These are phyloP conservation scores for Phytophthora citrophthora DNA, from an alignment of 352 stramenopile species.

Conservation along the genomic window DNA sequence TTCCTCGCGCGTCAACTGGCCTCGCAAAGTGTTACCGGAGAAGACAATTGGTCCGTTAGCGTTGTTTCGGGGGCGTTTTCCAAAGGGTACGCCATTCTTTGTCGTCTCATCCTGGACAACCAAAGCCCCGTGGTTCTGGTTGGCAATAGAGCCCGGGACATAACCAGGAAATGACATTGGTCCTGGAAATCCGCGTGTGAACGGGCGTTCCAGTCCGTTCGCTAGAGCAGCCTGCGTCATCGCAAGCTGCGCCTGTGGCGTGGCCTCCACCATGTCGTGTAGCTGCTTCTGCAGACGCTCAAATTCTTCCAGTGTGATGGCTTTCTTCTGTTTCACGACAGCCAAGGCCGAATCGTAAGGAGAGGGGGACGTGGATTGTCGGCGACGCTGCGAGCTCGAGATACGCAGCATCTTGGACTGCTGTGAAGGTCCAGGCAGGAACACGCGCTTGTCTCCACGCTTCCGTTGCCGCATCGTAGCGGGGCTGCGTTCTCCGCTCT, in stretches of 20 bases:
- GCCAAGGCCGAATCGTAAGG: slow-evolving; percentile 58
- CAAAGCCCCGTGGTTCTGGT: slow-evolving; percentile 33
- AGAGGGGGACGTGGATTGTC: slow-evolving; percentile 41
- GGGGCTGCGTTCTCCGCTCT: slow-evolving; percentile 39
- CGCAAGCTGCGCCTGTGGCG: slow-evolving; percentile 58
- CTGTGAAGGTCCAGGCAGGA: slow-evolving; percentile 49
- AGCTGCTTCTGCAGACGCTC: slow-evolving; percentile 71
- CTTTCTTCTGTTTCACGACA: slow-evolving; percentile 80
- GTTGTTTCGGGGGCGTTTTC: slow-evolving; percentile 50
- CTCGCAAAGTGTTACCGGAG: slow-evolving; percentile 36
- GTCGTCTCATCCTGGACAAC: slow-evolving; percentile 24
- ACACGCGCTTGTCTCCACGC: slow-evolving; percentile 53
- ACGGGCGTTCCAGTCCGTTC: slow-evolving; percentile 47
- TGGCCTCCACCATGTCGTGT: slow-evolving; percentile 70
- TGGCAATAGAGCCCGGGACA: slow-evolving; percentile 44
- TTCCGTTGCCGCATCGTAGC: slow-evolving; percentile 41
- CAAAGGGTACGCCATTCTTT: slow-evolving; percentile 40
- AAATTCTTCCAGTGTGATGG: slow-evolving; percentile 81
- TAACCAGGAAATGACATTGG: slow-evolving; percentile 41
- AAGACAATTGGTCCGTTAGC: slow-evolving; percentile 53
- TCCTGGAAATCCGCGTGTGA: slow-evolving; percentile 32
- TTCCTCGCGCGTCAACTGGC: slow-evolving; percentile 57
- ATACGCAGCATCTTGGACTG: slow-evolving; percentile 59
- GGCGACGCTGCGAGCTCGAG: slow-evolving; percentile 25
- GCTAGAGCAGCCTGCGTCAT: slow-evolving; percentile 62